Conservation (phyloP, 768 basidiomycete species). For the Sistotremastrum suecicum region DNA sequence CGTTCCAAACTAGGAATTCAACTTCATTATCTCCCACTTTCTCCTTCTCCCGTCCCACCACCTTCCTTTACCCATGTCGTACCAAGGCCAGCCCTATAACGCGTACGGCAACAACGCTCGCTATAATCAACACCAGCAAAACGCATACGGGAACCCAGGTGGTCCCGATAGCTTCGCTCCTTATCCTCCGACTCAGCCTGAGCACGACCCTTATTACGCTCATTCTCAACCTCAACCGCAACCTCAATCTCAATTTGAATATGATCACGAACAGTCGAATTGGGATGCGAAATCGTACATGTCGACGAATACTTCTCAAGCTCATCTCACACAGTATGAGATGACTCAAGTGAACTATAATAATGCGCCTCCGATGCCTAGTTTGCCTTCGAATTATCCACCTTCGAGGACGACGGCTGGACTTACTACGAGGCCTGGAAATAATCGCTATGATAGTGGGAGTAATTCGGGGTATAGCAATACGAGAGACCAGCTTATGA, state of each 20-base stretch:
- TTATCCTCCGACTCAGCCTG: too few relatives aligned
- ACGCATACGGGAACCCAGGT: too few relatives aligned
- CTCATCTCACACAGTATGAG: slow-evolving; percentile 50
- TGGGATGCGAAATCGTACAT: slow-evolving; percentile 41
- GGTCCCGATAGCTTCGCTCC: too few relatives aligned
- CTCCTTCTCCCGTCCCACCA: too few relatives aligned
- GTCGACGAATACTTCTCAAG: slow-evolving; percentile 49
- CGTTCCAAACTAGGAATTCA: too few relatives aligned
- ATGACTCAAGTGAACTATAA: slow-evolving; percentile 32
- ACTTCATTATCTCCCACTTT: too few relatives aligned
- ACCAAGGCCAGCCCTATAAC: too few relatives aligned
- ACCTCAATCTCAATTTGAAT: neutral
- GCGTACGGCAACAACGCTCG: too few relatives aligned
- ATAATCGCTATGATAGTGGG: slow-evolving; percentile 25
- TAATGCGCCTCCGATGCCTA: slow-evolving; percentile 38
- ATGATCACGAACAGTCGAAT: slow-evolving; percentile 13
- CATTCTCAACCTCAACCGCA: too few relatives aligned
- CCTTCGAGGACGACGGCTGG: slow-evolving; percentile 16
- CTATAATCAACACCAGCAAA: too few relatives aligned
- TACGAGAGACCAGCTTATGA: slow-evolving; percentile 71
- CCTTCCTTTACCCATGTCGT: too few relatives aligned
- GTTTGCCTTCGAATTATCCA: slow-evolving; percentile 45
- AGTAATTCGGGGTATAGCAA: slow-evolving; percentile 46
- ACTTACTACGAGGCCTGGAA: slow-evolving; percentile 29
- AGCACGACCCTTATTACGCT: too few relatives aligned